Evolutionary conservation across 257 asterid species (phyloP), one percentile per base, ranked within the genome.

Genomic region (Penstemon davidsonii): DNA sequence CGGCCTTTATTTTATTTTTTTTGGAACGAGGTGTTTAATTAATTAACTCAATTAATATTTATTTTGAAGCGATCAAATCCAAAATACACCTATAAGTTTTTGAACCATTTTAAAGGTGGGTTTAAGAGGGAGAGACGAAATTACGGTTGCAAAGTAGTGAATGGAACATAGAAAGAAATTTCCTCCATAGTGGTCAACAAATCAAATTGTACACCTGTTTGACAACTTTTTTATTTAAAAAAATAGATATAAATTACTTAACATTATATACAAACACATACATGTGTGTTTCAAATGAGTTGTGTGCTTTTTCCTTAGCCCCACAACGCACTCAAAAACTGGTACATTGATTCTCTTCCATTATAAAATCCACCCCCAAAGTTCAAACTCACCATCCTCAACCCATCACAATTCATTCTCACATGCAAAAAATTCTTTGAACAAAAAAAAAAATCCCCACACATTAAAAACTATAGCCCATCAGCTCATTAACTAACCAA

Each of bases 361-460:
- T 80, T 85, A 85, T 82, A 85, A 73, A 76, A 73, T 36, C 73
- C 70, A 71, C 60, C 69, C 46, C 3, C 6, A 12, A 59, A 2
- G 4, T 12, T 55, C 56, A 51, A 0, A 6, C 38, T 44, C 76
- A 49, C 49, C 77, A 64, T 15, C 19, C 42, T 65, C 67, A 12
- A 19, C 25, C 44, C 3, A 8, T 5, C 18, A 15, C 18, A 15
- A 15, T 15, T 0, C 18, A 15, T 15, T 15, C 18, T 15, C 18
- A 15, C 18, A 15, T 15, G 18, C 18, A 15, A 0, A 15, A 15
- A 15, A 15, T 0, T 15, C 18, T 15, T 15, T 15, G 0, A 7
- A 7, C 59, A 54, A 18, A 18, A 15, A 54, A 54, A 18, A 53
- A 5, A 9, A n/a, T 7, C 4, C 15, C 25, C 7, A 19, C 15